These are phyloP conservation scores for Laguncularia racemosa DNA, from an alignment of 345 rosid species.

Conservation along the genomic window DNA sequence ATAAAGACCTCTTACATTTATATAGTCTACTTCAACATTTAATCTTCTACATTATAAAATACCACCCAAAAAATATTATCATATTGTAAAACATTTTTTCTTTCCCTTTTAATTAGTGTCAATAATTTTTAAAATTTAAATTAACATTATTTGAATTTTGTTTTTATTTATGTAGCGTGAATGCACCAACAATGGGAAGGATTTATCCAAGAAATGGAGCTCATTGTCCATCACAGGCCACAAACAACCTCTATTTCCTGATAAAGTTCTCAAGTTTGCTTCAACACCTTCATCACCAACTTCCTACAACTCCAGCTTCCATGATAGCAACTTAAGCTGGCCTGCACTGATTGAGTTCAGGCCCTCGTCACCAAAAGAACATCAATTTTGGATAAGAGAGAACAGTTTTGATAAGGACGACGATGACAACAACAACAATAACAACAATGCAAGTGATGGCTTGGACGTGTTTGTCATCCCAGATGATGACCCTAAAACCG, in stretches of 20 bases:
- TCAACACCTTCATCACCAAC: conserved; percentile 38
- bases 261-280: conserved; percentile 28
- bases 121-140: neutral
- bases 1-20: too few relatives aligned
- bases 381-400: conserved; percentile 36
- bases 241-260: conserved; percentile 11
- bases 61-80: too few relatives aligned
- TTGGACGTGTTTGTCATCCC: conserved; percentile 1
- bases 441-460: neutral
- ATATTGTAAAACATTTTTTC: too few relatives aligned
- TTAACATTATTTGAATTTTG: neutral
- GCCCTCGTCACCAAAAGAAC: conserved; percentile 20
- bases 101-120: too few relatives aligned
- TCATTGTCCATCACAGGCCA: conserved; percentile 18
- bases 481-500: neutral
- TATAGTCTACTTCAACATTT: too few relatives aligned
- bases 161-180: conserved; percentile 12
- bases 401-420: conserved; percentile 16
- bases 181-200: conserved; percentile 14
- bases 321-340: conserved; percentile 26
- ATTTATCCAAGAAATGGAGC: conserved; percentile 38
- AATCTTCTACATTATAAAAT: neutral
- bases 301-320: conserved; percentile 15
- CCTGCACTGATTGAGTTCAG: conserved; percentile 31
- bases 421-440: conserved; percentile 16